Evolutionary conservation across 805 yeast species (phyloP), one percentile per base, ranked within the genome.

Genomic region (Wickerhamiella sergipiensis): DNA sequence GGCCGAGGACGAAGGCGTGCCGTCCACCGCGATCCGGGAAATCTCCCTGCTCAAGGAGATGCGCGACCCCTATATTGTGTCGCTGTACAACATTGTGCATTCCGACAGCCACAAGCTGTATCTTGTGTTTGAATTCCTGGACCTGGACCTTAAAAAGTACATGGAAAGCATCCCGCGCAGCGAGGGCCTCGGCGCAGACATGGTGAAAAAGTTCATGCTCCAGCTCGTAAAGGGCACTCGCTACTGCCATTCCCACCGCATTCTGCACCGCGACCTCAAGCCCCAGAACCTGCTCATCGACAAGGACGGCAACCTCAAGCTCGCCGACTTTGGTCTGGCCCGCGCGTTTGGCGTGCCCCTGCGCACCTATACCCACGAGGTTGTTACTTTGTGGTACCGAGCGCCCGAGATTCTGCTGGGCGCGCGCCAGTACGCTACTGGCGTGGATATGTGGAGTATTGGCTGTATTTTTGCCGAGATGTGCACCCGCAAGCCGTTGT

Each of bases 361-460:
- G 54, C 79, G 96, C 62, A 95, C 96, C 1, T 92, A 90, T 64
- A 90, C 98, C 12, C 97, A 92, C 68, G 98, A 92, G 67, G 97
- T 92, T 46, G 98, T 92, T 47, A 92, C 98, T 0, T 71, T 92
- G 59, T 92, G 98, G 98, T 92, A 92, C 67, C 75, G 98, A 58
- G 87, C 97, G 0, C 98, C 98, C 3, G 98, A 92, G 68, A 86
- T 92, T 51, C 71, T 92, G 54, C 76, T 92, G 57, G 98, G 98
- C 13, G 96, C 97, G 2, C 85, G 94, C 59, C 97, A 92, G 62
- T 92, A 92, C 67, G 86, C 96, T 36, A 92, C 97, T 0, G 97
- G 97, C 18, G 96, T 92, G 49, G 98, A 92, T 66, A 88, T 92
- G 84, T 92, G 98, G 98, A 86, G 96, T 10, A 85, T 90, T 54